Percentiles rank a stretch among this genome's conserved stretches.
phyloP scores from a whole-genome alignment of 2,329 filamentous ascomycete genomes.

The Colletotrichum eleusines region DNA sequence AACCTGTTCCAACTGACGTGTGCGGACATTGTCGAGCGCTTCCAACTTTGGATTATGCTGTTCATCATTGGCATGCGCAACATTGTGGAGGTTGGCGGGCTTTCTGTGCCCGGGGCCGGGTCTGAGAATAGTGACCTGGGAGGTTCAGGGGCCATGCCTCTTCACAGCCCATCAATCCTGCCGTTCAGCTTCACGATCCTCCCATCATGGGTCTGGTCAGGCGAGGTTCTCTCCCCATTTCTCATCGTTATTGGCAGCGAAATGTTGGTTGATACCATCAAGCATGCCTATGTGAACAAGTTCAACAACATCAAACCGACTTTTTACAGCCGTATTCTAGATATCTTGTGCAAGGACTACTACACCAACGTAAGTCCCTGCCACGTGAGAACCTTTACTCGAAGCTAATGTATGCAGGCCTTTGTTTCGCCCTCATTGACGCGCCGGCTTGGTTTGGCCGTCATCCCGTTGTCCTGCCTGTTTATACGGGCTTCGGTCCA shows the following conservation, averaged over 20 bases:
- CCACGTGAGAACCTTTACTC: background rate
- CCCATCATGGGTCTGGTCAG: conserved; percentile 80
- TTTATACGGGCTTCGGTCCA: conserved; percentile 96
- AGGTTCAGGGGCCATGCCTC: conserved; percentile 68
- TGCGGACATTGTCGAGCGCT: conserved; percentile 95
- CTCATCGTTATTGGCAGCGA: conserved; percentile 94
- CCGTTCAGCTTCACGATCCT: conserved; percentile 92
- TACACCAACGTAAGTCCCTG: conserved; percentile 81
- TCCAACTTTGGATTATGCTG: conserved; percentile 97
- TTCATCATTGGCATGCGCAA: conserved; percentile 96
- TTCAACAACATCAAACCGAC: conserved; percentile 97
- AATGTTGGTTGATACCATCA: conserved; percentile 96
- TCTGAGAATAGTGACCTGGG: conserved; percentile 61
- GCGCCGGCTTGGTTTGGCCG: conserved; percentile 87
- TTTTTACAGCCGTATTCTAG: conserved; percentile 90
- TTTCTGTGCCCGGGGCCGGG: conserved; percentile 72
- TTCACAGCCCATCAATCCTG: conserved; percentile 79
- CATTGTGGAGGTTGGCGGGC: conserved; percentile 91
- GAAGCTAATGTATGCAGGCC: conserved; percentile 63
- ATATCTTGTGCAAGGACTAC: conserved; percentile 97
- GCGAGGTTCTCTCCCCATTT: conserved; percentile 92
- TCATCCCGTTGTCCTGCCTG: conserved; percentile 92
- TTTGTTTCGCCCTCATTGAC: conserved; percentile 93
- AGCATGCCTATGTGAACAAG: conserved; percentile 97
- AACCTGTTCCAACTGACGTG: conserved; percentile 97